Base-by-base conservation (phyloP, 352 stramenopile genomes). In the Globisporangium camurandrum region DNA sequence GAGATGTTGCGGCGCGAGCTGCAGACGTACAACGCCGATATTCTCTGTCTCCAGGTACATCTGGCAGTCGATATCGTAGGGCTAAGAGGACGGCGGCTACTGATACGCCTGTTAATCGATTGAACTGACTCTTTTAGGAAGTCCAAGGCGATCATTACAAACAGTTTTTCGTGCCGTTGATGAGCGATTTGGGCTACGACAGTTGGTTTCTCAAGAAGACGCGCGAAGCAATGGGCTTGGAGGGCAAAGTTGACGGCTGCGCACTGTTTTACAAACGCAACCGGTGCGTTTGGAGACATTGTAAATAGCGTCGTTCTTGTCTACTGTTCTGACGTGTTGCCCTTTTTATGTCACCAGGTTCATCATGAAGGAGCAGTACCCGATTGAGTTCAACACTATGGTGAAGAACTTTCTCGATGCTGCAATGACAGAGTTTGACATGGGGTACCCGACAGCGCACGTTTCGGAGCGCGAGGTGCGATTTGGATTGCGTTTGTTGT, bases 121-220 rank as follows among this genome's bases (percentile, higher is more conserved):
- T 38, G 11, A 4, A 34, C 20, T 43, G 5, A 43, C 14, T 30
- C 11, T 20, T n/a, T 24, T 87, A 98, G 72, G 97, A 99, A 69
- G 93, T 99, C 7, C 96, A 99, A 84, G 92, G 91, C 4, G 96
- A 99, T 59, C 93, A 99, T 56, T 99, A 98, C 68, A 97, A 98
- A 60, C 91, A 84, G 52, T 96, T 98, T 67, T 86, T 99, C 51
- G 88, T 97, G 49, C 92, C 92, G 20, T 80, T 97, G 59, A 95
- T 99, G 75, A 71, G 81, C 22, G 87, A 97, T 33, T 86, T 79
- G 61, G 97, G 97, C 2, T 99, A 98, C 56, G 94, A 98, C 64
- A 95, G 95, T 39, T 89, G 97, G 53, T 99, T 97, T 69, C 93
- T 98, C 59, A 94, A 98, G 66, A 99, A 99, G 71, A 98, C 95